Conservation (phyloP, 2,329 filamentous ascomycete genomes). For the Podosphaera xanthii region DNA sequence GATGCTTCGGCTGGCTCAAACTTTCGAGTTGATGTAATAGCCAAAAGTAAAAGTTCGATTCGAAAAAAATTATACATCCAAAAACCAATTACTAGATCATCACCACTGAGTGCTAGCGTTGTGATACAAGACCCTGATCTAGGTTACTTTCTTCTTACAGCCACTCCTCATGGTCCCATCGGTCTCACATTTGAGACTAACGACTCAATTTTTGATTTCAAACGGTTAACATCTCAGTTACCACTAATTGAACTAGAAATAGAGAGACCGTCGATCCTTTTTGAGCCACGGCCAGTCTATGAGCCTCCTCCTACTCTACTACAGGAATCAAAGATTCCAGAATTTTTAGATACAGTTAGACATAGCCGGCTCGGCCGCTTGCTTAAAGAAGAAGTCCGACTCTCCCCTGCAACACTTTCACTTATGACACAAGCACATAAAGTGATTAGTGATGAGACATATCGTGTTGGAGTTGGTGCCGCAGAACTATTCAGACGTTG, state of each 20-base stretch:
- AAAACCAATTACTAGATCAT: slow-evolving; percentile 20
- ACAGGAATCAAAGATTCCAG: slow-evolving; percentile 30
- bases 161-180: slow-evolving; percentile 33
- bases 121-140: slow-evolving; percentile 37
- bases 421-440: slow-evolving; percentile 53
- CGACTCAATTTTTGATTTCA: slow-evolving; percentile 26
- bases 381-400: slow-evolving; percentile 42
- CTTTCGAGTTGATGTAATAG: slow-evolving; percentile 36
- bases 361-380: slow-evolving; percentile 36
- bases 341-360: slow-evolving; percentile 30
- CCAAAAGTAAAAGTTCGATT: slow-evolving; percentile 28
- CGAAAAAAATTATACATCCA: slow-evolving; percentile 35
- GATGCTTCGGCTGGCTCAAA: slow-evolving; percentile 34
- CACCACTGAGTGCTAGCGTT: slow-evolving; percentile 29
- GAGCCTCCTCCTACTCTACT: slow-evolving; percentile 38
- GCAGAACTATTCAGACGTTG: slow-evolving; percentile 53
- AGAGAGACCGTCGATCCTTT: slow-evolving; percentile 27
- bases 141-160: slow-evolving; percentile 38
- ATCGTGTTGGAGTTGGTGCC: slow-evolving; percentile 43
- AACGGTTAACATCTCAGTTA: slow-evolving; percentile 19
- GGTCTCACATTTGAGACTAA: slow-evolving; percentile 36
- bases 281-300: slow-evolving; percentile 42
- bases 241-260: slow-evolving; percentile 21
- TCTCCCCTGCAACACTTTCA: slow-evolving; percentile 47
- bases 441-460: slow-evolving; percentile 44